Base-by-base conservation (phyloP, 352 stramenopile genomes). In the Phytophthora pini region DNA sequence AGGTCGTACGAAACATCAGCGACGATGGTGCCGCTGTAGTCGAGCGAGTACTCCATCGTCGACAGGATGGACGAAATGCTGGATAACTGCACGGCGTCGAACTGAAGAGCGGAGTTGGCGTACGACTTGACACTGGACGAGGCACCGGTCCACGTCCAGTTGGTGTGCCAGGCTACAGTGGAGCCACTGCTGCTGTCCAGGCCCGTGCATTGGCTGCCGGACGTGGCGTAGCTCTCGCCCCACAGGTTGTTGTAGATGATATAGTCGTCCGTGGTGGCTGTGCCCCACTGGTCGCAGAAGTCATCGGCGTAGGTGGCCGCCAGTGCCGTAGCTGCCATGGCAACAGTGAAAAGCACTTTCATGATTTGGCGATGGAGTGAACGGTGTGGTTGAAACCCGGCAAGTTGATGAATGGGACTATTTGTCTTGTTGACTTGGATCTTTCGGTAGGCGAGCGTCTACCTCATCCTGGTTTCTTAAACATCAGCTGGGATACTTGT, bases 161-260 rank as follows among this genome's bases (percentile, higher is more conserved):
- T 53, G 6, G 70, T 79, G 60, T 77, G 65, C 66, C 65, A 77
- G 0, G 65, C 59, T 17, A 84, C 53, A 4, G 64, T 73, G 8
- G 61, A 66, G 8, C 69, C 70, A 22, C 29, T 67, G 36, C 38
- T 56, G 43, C 62, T 75, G 47, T 75, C 65, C 10, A 80, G 57
- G 5, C 72, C 69, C 4, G 76, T 81, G 53, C 76, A 80, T 58
- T 84, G 76, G 36, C 60, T 79, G 49, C 72, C 65, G 17, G 69
- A 72, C 1, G 65, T 72, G 36, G 62, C 67, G 11, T 62, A 50
- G 55, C 48, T 61, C 31, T 65, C 41, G 22, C 66, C 64, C 76
- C 76, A 84, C 29, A 84, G 52, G 39, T 84, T 71, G 63, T 81
- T 84, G 66, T 81, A 84, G 24, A 84, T 52, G 50, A 77, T 81